Evolutionary conservation across 1,284 basidiomycete species (phyloP).

Genomic region (Sphagnurus paluster): DNA sequence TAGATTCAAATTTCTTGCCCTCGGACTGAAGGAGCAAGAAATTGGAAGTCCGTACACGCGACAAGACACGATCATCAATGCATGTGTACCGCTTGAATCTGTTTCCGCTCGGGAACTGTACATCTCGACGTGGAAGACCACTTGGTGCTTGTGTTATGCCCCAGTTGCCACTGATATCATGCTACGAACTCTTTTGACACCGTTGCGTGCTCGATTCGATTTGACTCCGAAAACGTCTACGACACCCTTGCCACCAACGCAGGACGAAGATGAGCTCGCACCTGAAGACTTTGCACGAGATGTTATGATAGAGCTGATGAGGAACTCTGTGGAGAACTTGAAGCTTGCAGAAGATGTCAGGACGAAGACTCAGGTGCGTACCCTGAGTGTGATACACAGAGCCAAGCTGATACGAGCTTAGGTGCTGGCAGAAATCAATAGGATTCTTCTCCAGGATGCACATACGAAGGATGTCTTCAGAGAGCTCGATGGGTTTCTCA

Average conservation of each 20-base stretch:
- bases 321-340: constrained; percentile 63
- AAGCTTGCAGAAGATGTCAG: constrained; percentile 50
- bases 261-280: constrained; percentile 43
- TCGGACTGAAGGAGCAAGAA: not conserved
- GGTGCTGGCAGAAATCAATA: constrained; percentile 62
- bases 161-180: constrained; percentile 28
- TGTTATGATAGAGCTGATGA: constrained; percentile 70
- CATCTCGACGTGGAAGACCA: constrained; percentile 9
- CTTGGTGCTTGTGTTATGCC: constrained; percentile 32
- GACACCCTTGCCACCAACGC: constrained; percentile 25
- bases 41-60: constrained; percentile 4
- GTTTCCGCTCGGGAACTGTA: too few relatives aligned
- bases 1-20: too few relatives aligned
- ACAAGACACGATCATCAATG: constrained; percentile 10
- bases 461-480: constrained; percentile 74
- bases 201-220: constrained; percentile 50
- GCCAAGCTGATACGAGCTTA: constrained; percentile 25
- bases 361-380: constrained; percentile 52
- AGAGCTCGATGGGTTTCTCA: constrained; percentile 76
- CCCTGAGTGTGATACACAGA: not conserved
- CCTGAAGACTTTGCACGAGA: constrained; percentile 74
- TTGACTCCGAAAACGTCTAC: constrained; percentile 32
- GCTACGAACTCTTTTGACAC: constrained; percentile 52
- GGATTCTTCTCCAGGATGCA: constrained; percentile 57
- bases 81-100: too few relatives aligned